Evolutionary conservation across 306 rosid genomes (phyloP).

Genomic region (Sophora flavescens): DNA sequence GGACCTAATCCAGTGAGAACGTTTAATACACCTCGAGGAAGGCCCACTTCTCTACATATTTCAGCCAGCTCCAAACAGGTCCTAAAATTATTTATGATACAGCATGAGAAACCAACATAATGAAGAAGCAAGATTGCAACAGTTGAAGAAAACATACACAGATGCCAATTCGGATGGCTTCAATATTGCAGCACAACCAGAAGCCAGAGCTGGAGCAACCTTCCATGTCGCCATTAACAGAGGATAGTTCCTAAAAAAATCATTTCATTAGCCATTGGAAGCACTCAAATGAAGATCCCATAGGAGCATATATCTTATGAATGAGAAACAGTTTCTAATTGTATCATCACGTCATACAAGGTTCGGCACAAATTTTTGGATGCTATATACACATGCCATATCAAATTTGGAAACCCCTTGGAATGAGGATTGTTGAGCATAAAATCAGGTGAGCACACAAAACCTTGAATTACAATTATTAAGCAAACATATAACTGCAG

Average conservation of each 20-base stretch:
- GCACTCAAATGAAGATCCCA: neutral
- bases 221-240: constrained; percentile 93
- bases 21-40: constrained; percentile 85
- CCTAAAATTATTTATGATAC: constrained; percentile 52
- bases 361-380: neutral
- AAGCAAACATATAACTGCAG: neutral
- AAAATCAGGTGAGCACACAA: neutral
- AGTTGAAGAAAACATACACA: constrained; percentile 62
- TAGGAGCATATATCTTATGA: neutral
- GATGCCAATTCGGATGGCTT: constrained; percentile 98
- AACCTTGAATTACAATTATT: neutral
- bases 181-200: constrained; percentile 97
- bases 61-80: constrained; percentile 90
- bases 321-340: neutral
- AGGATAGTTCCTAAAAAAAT: constrained; percentile 83
- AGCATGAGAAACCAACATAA: constrained; percentile 31
- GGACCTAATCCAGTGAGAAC: constrained; percentile 89
- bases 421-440: neutral
- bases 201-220: constrained; percentile 98
- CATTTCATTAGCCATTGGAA: neutral
- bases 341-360: neutral
- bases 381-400: constrained; percentile 4
- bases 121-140: constrained; percentile 32
- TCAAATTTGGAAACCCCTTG: neutral
- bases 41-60: constrained; percentile 82